Conservation (phyloP, 164 flowering plant genomes). For the Euptelea pleiosperma region DNA sequence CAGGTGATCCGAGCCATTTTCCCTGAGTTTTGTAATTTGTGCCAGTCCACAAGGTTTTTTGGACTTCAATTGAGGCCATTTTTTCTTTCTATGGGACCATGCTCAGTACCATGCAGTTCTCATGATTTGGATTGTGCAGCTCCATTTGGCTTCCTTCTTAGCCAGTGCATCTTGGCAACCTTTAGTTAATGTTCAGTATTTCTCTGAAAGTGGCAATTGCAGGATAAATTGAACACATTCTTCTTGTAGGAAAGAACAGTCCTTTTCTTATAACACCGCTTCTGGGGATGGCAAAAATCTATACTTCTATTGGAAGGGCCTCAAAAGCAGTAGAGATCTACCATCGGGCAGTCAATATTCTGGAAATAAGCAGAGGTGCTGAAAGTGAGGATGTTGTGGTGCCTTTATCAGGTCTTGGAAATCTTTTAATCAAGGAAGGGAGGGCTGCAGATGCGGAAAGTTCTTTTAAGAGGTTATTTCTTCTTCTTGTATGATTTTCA, state of each 20-base stretch:
- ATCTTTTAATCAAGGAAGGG: slow-evolving; percentile 66
- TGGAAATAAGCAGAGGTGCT: slow-evolving; percentile 58
- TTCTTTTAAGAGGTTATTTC: slow-evolving; percentile 53
- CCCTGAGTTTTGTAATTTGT: not conserved
- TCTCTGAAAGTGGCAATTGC: not conserved
- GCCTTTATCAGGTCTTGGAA: slow-evolving; percentile 73
- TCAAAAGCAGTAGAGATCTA: slow-evolving; percentile 58
- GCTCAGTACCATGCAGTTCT: too few relatives aligned
- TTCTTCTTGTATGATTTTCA: slow-evolving; percentile 2
- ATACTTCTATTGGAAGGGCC: slow-evolving; percentile 44
- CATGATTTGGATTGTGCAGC: not conserved
- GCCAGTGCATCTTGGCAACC: not conserved
- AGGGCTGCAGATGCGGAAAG: slow-evolving; percentile 62
- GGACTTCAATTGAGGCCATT: too few relatives aligned
- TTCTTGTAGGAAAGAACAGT: slow-evolving; percentile 48
- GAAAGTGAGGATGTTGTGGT: slow-evolving; percentile 65
- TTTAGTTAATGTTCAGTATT: not conserved
- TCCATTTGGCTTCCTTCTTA: not conserved
- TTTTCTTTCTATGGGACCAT: too few relatives aligned
- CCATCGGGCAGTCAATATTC: slow-evolving; percentile 44
- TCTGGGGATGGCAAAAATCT: slow-evolving; percentile 71
- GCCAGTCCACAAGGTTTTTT: too few relatives aligned
- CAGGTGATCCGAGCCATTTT: too few relatives aligned
- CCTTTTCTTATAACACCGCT: slow-evolving; percentile 61
- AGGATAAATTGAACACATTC: not conserved